phyloP scores from a whole-genome alignment of 176 grass and related monocot genomes.

The Poa pratensis region DNA sequence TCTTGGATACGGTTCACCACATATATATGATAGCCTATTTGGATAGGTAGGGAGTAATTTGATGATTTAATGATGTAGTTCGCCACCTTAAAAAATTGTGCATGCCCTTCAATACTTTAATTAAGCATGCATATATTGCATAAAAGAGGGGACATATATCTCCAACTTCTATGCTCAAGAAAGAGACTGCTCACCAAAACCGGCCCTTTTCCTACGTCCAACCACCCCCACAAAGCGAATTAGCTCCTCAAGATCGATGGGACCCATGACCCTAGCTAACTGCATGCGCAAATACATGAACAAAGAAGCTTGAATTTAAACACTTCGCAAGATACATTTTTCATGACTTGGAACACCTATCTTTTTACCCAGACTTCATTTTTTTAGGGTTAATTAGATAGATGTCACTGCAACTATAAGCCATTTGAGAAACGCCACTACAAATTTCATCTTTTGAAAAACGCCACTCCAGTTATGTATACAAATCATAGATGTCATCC shows the following conservation, averaged over 20 bases:
- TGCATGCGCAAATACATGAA: not conserved
- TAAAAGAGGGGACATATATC: not conserved
- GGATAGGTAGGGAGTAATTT: not conserved
- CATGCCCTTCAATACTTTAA: not conserved
- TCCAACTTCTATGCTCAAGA: not conserved
- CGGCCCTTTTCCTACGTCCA: not conserved
- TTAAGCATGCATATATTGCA: not conserved
- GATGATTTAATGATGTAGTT: not conserved
- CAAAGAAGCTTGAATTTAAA: not conserved
- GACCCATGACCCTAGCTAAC: not conserved
- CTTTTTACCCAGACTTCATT: too few species aligned
- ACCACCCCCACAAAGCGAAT: conserved; percentile 26
- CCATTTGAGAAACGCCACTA: too few species aligned
- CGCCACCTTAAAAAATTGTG: not conserved
- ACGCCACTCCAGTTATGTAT: too few species aligned
- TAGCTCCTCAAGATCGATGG: not conserved
- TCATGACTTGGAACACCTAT: too few species aligned
- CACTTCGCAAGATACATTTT: not conserved
- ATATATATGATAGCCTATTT: not conserved
- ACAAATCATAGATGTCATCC: too few species aligned
- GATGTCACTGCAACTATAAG: too few species aligned
- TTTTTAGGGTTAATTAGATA: too few species aligned
- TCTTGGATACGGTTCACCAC: too few species aligned
- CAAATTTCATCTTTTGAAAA: too few species aligned
- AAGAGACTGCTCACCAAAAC: conserved; percentile 30